Conservation (phyloP, 2,329 filamentous ascomycete genomes). For the Dactylellina leptospora region DNA sequence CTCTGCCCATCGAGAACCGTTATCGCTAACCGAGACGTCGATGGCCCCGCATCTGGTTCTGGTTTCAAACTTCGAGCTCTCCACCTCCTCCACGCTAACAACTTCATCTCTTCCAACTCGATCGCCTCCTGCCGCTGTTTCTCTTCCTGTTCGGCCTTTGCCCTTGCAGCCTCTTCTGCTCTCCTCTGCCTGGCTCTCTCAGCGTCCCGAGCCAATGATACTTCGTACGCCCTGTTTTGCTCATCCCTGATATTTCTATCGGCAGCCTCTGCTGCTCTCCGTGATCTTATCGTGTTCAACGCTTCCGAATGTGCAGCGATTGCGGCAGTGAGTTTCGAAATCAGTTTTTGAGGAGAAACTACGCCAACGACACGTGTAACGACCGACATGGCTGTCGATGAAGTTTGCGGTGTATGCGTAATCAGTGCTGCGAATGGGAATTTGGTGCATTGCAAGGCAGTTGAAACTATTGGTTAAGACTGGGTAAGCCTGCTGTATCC, state of each 20-base stretch:
- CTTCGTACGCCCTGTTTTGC: slow-evolving; percentile 93
- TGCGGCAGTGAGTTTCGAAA: slow-evolving; percentile 76
- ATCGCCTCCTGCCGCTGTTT: slow-evolving; percentile 63
- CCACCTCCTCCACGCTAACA: slow-evolving; percentile 76
- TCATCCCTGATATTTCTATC: slow-evolving; percentile 82
- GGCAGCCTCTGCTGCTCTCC: slow-evolving; percentile 80
- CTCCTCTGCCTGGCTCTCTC: slow-evolving; percentile 79
- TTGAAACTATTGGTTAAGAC: slow-evolving; percentile 75
- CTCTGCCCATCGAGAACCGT: slow-evolving; percentile 73
- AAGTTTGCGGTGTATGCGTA: slow-evolving; percentile 75
- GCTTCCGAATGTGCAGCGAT: slow-evolving; percentile 80
- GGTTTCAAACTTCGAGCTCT: slow-evolving; percentile 72
- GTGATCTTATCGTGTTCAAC: slow-evolving; percentile 76
- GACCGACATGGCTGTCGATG: slow-evolving; percentile 83
- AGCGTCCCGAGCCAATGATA: slow-evolving; percentile 84
- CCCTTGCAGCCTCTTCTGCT: slow-evolving; percentile 73
- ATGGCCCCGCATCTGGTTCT: slow-evolving; percentile 73
- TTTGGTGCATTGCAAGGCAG: slow-evolving; percentile 85
- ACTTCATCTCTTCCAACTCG: slow-evolving; percentile 63
- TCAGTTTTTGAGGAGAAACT: slow-evolving; percentile 73
- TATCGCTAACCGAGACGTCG: slow-evolving; percentile 67
- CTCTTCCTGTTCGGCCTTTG: slow-evolving; percentile 69
- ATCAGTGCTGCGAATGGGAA: slow-evolving; percentile 89
- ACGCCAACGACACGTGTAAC: slow-evolving; percentile 80
- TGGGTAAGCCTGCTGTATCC: too few relatives aligned